Evolutionary conservation across 257 asterid genomes (phyloP).

Genomic region (Solanum appendiculatum): DNA sequence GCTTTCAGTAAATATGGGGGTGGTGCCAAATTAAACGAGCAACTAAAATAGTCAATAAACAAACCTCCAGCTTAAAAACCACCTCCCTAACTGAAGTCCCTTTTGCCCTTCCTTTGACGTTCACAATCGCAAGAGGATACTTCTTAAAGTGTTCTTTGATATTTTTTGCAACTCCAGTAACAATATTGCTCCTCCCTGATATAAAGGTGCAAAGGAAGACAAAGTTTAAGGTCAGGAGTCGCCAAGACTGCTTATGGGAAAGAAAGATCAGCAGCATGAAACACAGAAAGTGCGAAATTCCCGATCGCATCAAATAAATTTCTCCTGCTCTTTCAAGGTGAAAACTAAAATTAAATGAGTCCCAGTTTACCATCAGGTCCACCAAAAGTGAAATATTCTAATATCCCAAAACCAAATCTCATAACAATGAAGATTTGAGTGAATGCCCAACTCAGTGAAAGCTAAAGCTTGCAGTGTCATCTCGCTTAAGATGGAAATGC

Average conservation of each 20-base stretch:
- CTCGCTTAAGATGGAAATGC: neutral
- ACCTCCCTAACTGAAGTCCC: conserved; percentile 90
- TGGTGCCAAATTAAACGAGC: neutral
- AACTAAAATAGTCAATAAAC: neutral
- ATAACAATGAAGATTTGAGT: neutral
- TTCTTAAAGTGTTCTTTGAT: conserved; percentile 60
- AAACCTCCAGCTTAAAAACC: conserved; percentile 71
- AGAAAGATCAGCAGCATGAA: neutral
- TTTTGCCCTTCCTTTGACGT: conserved; percentile 89
- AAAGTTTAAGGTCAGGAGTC: neutral
- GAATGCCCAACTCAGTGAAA: neutral
- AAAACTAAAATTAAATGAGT: neutral
- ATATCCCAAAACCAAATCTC: neutral
- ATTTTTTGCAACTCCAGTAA: conserved; percentile 61
- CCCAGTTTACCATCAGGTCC: neutral
- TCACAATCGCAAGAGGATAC: conserved; percentile 84
- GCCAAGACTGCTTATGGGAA: neutral
- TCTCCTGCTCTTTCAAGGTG: neutral
- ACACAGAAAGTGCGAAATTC: neutral
- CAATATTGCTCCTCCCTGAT: conserved; percentile 70
- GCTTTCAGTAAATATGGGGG: neutral
- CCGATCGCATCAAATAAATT: neutral
- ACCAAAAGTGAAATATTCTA: neutral
- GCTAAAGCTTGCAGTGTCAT: neutral
- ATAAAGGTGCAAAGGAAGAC: neutral